phyloP scores from a whole-genome alignment of 352 stramenopile species.

The Pythium brachiatum region DNA sequence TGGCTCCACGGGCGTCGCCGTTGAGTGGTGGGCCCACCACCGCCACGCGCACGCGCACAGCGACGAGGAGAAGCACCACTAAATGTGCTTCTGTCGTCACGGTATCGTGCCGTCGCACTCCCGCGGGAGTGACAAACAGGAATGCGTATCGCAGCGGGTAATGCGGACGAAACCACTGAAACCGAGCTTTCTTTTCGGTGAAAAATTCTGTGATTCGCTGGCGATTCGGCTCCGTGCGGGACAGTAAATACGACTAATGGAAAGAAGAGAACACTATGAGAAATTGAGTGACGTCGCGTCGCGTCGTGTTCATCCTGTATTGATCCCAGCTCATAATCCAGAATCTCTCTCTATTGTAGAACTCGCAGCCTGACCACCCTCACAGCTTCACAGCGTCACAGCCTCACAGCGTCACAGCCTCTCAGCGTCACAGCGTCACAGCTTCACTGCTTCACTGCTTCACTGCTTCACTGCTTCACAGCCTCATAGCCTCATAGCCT shows the following conservation, averaged over 20 bases:
- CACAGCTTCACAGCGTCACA: too few relatives aligned
- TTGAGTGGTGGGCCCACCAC: constrained; percentile 74
- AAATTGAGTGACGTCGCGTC: constrained; percentile 1
- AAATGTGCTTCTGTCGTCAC: constrained; percentile 22
- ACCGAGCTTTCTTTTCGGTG: background rate
- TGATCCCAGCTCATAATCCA: background rate
- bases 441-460: too few relatives aligned
- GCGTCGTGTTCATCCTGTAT: background rate
- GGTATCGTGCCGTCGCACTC: background rate
- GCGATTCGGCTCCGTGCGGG: background rate
- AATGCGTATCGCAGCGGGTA: background rate
- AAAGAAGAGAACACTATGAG: constrained; percentile 18
- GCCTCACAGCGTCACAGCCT: too few relatives aligned
- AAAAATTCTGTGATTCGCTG: background rate
- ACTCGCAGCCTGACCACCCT: too few relatives aligned
- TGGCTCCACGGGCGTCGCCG: constrained; percentile 43
- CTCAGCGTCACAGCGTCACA: too few relatives aligned
- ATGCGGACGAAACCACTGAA: background rate
- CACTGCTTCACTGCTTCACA: too few relatives aligned
- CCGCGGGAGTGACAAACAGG: background rate
- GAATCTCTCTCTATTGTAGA: background rate
- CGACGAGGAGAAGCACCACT: constrained; percentile 56
- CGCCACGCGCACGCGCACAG: constrained; percentile 51
- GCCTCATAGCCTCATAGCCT: too few relatives aligned
- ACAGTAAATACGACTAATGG: constrained; percentile 17